Base-by-base conservation (phyloP, 129 eudicot genomes). In the Silybum marianum region DNA sequence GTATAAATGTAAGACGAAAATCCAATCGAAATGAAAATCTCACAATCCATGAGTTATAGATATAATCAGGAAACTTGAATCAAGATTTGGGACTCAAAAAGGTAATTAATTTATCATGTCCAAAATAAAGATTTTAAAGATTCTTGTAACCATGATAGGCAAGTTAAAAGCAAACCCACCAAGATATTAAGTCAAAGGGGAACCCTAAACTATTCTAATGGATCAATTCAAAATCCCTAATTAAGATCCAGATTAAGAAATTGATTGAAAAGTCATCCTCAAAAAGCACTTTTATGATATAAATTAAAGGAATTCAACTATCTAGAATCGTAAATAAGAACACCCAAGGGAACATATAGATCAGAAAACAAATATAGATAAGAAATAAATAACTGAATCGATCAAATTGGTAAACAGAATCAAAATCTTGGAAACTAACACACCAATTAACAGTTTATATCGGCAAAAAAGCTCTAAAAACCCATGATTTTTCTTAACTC, bases 281-380 rank as follows among this genome's bases (percentile, higher is more conserved):
- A 71, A 44, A 67, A 78, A 42, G 48, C 82, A 46, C 76, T 80
- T 68, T 73, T 60, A 39, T 6, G 22, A 63, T 10, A 12, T 25
- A 28, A 62, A 72, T 54, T 22, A 58, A 24, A 63, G 72, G 28
- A 21, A 62, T 62, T 60, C 25, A 80, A 38, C 34, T 42, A 19
- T 39, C 9, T 65, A 63, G 54, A 66, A 75, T 67, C 73, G 8
- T 54, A 54, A 54, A 54, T 54, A 54, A 54, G 63, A 54, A 48
- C 60, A 69, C 58, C 84, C 74, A 81, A 63, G 42, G 38, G 72
- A 80, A 40, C 72, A 72, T 4, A 9, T 23, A 72, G 73, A 80
- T 80, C 73, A 72, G 23, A 24, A 30, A 38, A 14, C 32, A 66
- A 40, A 73, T 81, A 36, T 44, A 34, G 69, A 66, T 75, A 54